Evolutionary conservation across 2,329 filamentous ascomycete genomes (phyloP), one percentile per base, ranked within the genome.

Genomic region (Fusarium sp.): DNA sequence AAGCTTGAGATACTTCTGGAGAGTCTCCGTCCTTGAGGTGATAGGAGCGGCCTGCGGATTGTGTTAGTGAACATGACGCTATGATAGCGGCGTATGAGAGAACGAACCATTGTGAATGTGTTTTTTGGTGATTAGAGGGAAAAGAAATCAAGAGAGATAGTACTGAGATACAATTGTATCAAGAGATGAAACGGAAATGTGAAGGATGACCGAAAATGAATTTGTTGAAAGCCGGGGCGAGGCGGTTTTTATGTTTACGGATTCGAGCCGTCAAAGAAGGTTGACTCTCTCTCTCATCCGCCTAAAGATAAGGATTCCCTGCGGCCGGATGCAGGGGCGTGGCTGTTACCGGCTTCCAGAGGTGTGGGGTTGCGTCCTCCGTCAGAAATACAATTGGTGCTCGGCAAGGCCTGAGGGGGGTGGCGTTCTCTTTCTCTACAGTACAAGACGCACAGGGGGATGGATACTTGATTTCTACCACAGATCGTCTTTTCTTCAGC

Each of bases 1-100:
- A 78, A 98, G 92, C 79, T 87, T 86, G 84, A 96, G 90, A 88
- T 95, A 98, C 84, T 98, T 98, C 82, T 91, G 85, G 82, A 98
- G 90, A 70, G 76, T 81, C 54, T 80, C 80, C 56, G 73, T 75
- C 66, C 73, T 59, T 62, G 73, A 75, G 38, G 65, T 72, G 1
- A 66, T 56, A 3, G 71, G 56, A 44, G 62, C 16, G 58, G 73
- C 66, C 73, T 75, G 45, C 1, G 10, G 3, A 34, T 20, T 5
- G 30, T 62, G 64, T 75, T 69, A 75, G 73, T 68, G 47, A 27
- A 16, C 22, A 18, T 22, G 34, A 22, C 45, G 53, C 57, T 54
- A 52, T 49, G 18, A 12, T n/a, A 4, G 18, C 6, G 34, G 2
- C 34, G 6, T 12, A 3, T 18, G 0, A 3, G 18, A 38, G 53